These are phyloP conservation scores for Kwoniella pini DNA, from an alignment of 768 basidiomycete genomes.

Conservation along the genomic window DNA sequence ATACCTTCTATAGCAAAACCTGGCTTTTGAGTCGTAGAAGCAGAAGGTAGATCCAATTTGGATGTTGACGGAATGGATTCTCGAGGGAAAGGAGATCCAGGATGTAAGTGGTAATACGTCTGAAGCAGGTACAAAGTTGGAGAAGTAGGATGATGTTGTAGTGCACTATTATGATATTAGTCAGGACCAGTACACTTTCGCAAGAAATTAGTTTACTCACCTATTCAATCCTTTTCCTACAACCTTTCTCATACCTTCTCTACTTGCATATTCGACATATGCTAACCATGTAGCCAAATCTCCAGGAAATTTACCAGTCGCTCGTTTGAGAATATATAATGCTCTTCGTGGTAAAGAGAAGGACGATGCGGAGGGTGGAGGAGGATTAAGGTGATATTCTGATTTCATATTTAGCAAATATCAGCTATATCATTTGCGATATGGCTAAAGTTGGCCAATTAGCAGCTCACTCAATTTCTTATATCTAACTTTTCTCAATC, in stretches of 20 bases:
- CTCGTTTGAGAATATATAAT: constrained; percentile 87
- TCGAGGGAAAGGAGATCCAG: constrained; percentile 63
- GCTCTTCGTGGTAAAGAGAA: constrained; percentile 81
- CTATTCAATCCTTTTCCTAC: constrained; percentile 80
- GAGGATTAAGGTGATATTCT: constrained; percentile 51
- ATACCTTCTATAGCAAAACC: constrained; percentile 53
- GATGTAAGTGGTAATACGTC: constrained; percentile 76
- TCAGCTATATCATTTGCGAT: too few relatives aligned
- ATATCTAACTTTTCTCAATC: constrained; percentile 71
- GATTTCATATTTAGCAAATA: not conserved
- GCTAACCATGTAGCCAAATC: constrained; percentile 87
- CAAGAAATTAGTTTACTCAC: constrained; percentile 57
- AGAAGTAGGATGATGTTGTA: constrained; percentile 80
- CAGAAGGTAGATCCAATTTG: constrained; percentile 29
- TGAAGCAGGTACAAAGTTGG: constrained; percentile 79
- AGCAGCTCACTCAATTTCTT: constrained; percentile 66
- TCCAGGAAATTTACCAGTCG: constrained; percentile 80
- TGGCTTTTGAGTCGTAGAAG: constrained; percentile 19
- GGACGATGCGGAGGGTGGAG: constrained; percentile 71
- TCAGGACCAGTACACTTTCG: too few relatives aligned
- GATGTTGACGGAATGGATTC: constrained; percentile 41
- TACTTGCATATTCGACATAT: constrained; percentile 80
- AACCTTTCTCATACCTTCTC: constrained; percentile 73
- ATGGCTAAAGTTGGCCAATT: too few relatives aligned
- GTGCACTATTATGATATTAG: constrained; percentile 61